phyloP scores from a whole-genome alignment of 805 yeast species.

The Kodamaea kakaduensis region DNA sequence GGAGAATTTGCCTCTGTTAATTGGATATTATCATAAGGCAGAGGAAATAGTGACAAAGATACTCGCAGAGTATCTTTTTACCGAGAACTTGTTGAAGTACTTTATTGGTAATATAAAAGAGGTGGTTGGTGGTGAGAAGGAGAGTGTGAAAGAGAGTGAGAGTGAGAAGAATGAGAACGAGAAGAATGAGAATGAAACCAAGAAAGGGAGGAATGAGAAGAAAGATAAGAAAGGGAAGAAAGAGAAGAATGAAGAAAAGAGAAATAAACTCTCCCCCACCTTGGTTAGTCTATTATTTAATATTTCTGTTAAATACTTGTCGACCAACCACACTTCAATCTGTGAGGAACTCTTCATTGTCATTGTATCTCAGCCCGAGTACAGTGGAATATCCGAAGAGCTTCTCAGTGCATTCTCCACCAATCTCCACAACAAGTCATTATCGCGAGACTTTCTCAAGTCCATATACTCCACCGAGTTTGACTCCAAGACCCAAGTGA shows the following conservation, averaged over 20 bases:
- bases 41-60: conserved; percentile 2
- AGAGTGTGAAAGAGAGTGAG: background rate
- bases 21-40: conserved; percentile 2
- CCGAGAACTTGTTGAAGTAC: conserved; percentile 11
- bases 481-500: conserved; percentile 16
- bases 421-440: conserved; percentile 41
- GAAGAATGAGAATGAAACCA: conserved; percentile 21
- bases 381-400: conserved; percentile 37
- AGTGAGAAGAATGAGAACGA: conserved; percentile 21
- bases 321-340: conserved; percentile 20
- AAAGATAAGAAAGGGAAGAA: conserved; percentile 9
- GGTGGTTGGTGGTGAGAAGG: conserved; percentile 19
- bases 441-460: conserved; percentile 50
- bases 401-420: conserved; percentile 46
- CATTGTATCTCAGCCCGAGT: conserved; percentile 29
- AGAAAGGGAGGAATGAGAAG: conserved; percentile 7
- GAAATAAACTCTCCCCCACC: conserved; percentile 4
- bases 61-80: conserved; percentile 13
- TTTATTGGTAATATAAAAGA: conserved; percentile 28
- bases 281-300: conserved; percentile 21
- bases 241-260: background rate
- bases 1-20: conserved; percentile 12
- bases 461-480: conserved; percentile 34
- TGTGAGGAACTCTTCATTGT: conserved; percentile 49
- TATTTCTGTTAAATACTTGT: conserved; percentile 19